These are phyloP conservation scores for Sporisorium exsertum DNA, from an alignment of 1,284 basidiomycete genomes.

Conservation along the genomic window DNA sequence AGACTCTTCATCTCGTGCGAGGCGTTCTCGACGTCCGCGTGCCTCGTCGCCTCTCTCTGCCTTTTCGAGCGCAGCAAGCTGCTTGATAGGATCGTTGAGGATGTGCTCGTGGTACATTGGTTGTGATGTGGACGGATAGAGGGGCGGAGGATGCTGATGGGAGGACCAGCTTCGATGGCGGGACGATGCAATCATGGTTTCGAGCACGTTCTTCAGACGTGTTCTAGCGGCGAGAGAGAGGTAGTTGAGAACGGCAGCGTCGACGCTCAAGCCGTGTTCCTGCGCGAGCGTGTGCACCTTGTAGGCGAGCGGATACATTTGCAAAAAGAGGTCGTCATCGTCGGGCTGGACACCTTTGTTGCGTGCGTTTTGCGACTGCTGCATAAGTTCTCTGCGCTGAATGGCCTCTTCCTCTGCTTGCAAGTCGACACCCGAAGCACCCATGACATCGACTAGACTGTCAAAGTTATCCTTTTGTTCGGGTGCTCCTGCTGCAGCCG, in stretches of 20 bases:
- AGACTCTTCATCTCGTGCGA: slow-evolving; percentile 61
- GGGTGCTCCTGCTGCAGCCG: slow-evolving; percentile 6
- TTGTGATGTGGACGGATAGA: slow-evolving; percentile 34
- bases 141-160: slow-evolving; percentile 60
- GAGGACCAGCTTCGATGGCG: slow-evolving; percentile 66
- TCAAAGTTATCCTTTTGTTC: slow-evolving; percentile 56
- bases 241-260: slow-evolving; percentile 65
- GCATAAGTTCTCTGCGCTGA: slow-evolving; percentile 52
- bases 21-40: slow-evolving; percentile 52
- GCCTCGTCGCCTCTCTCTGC: slow-evolving; percentile 65
- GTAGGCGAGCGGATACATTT: slow-evolving; percentile 60
- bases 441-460: slow-evolving; percentile 63
- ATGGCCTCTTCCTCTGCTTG: slow-evolving; percentile 65
- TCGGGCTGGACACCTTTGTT: slow-evolving; percentile 25
- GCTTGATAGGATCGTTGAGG: slow-evolving; percentile 57
- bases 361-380: slow-evolving; percentile 36
- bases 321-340: slow-evolving; percentile 60
- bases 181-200: slow-evolving; percentile 63
- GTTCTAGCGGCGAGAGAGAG: slow-evolving; percentile 63
- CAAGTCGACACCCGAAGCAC: slow-evolving; percentile 63
- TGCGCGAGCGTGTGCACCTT: slow-evolving; percentile 61
- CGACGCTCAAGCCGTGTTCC: slow-evolving; percentile 61
- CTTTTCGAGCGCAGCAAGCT: slow-evolving; percentile 66
- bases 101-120: slow-evolving; percentile 64
- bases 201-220: slow-evolving; percentile 64